Base-by-base conservation (phyloP, 2,329 filamentous ascomycete genomes). In the Trichoderma asperellum region DNA sequence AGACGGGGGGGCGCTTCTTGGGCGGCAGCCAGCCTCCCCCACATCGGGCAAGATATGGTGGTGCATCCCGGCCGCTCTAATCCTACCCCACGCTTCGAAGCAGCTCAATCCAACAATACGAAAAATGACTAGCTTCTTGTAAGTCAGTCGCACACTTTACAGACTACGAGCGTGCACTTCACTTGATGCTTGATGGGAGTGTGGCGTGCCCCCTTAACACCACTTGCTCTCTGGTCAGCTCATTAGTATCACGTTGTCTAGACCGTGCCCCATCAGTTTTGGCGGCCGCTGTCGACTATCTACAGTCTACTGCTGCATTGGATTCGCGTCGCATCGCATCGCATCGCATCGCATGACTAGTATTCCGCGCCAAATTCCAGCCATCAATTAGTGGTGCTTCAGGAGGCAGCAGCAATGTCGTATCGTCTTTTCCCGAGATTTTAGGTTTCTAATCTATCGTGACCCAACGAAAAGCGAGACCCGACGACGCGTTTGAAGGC, bases 221-320 rank as follows among this genome's bases (percentile, higher is more conserved):
- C 61, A 64, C 35, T 52, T 27, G 12, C 10, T 56, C 24, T 27
- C 14, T 12, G 16, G 61, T 64, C 61, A 64, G 61, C 55, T 34
- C 61, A 64, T 64, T 29, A n/a, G n/a, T n/a, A 64, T 56, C 61
- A 64, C 32, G 61, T 43, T 64, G 61, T 64, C 61, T 24, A 43
- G 49, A 64, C 61, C 53, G n/a, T 11, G 49, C 49, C 49, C 37
- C 49, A 24, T 21, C 24, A 32, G 24, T 29, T 64, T 24, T 64
- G 18, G 40, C 40, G 61, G 55, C 61, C 61, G n/a, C 34, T 32
- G 3, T 61, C 18, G 35, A 21, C 11, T 53, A 12, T 53, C 61
- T 64, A 24, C 52, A 64, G 21, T 35, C 16, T 35, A 43, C 34
- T 21, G 52, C 34, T 21, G 52, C 27, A 32, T 49, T 27, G 63